phyloP scores from a whole-genome alignment of 2,329 filamentous ascomycete species.

The Cordyceps cateniannulata region DNA sequence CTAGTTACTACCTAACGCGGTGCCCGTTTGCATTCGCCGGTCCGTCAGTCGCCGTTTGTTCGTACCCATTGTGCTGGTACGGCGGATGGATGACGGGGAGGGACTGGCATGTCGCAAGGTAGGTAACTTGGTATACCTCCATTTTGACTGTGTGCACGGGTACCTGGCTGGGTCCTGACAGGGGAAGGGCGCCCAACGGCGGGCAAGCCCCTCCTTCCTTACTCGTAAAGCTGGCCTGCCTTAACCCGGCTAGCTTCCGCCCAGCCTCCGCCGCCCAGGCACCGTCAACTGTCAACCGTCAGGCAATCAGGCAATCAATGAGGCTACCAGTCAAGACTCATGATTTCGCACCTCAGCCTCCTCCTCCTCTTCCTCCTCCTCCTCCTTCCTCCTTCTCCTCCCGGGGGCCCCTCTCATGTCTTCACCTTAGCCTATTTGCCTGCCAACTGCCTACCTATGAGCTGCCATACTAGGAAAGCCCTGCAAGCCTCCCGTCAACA shows the following conservation, averaged over 20 bases:
- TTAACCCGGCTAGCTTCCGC: background rate
- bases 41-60: conserved; percentile 1
- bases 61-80: background rate
- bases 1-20: too few relatives aligned
- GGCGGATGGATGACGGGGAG: too few relatives aligned
- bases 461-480: background rate
- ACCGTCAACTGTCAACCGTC: background rate
- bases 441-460: too few relatives aligned
- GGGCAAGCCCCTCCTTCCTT: conserved; percentile 10
- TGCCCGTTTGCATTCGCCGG: background rate
- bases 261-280: background rate
- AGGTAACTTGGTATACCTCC: background rate
- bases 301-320: background rate
- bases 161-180: background rate
- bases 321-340: background rate
- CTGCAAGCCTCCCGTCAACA: background rate
- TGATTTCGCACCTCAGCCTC: background rate
- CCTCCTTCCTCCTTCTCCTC: background rate
- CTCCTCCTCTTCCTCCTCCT: background rate
- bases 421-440: too few relatives aligned
- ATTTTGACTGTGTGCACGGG: background rate
- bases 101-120: background rate
- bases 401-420: background rate
- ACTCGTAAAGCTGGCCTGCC: conserved; percentile 2
- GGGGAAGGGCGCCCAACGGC: conserved; percentile 8